Percentiles rank a stretch among this genome's conserved stretches.
Conservation (phyloP, 2,329 filamentous ascomycete genomes). For the Escovopsis sp. region DNA sequence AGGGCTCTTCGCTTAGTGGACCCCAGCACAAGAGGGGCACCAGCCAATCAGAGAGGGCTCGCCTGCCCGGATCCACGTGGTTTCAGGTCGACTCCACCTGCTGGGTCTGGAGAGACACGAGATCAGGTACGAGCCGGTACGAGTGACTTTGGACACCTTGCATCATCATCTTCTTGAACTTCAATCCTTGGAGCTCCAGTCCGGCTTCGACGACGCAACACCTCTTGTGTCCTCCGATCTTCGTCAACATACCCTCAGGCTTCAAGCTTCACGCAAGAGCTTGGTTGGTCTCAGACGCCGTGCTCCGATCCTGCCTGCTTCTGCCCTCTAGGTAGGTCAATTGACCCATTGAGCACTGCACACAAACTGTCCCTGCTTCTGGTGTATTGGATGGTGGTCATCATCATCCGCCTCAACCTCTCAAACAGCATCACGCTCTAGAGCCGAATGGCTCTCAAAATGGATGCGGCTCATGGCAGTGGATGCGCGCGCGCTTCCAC, state of each 20-base stretch:
- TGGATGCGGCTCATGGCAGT: too few relatives aligned
- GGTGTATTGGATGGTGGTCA: neutral
- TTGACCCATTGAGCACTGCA: slow-evolving; percentile 11
- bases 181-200: too few relatives aligned
- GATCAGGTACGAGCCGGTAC: neutral
- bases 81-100: too few relatives aligned
- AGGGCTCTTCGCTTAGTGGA: too few relatives aligned
- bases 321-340: neutral
- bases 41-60: too few relatives aligned
- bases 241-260: neutral
- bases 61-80: too few relatives aligned
- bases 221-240: neutral
- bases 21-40: too few relatives aligned
- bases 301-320: neutral
- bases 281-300: slow-evolving; percentile 1
- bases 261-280: slow-evolving; percentile 1
- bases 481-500: neutral
- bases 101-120: too few relatives aligned
- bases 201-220: neutral
- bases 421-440: neutral
- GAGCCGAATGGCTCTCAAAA: neutral
- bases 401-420: neutral
- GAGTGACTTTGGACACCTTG: slow-evolving; percentile 17
- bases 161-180: slow-evolving; percentile 5
- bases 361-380: slow-evolving; percentile 2